phyloP scores from a whole-genome alignment of 2,329 filamentous ascomycete species.

The Venturia aucupariae region DNA sequence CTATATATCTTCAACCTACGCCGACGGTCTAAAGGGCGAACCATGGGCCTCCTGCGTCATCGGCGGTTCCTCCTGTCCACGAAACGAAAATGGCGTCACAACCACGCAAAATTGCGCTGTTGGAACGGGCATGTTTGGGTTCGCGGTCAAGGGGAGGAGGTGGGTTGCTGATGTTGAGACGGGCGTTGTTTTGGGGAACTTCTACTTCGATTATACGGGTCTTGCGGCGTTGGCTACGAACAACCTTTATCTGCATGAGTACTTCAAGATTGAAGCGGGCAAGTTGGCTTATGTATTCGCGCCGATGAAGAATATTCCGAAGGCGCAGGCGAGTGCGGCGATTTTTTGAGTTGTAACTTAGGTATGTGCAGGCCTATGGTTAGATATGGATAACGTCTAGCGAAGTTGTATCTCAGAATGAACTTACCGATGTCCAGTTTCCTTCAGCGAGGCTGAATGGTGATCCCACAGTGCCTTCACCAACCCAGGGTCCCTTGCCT shows the following conservation, averaged over 20 bases:
- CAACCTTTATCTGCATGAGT: constrained; percentile 6
- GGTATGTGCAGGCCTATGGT: too few species aligned
- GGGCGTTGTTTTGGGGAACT: constrained; percentile 12
- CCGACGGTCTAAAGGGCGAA: constrained; percentile 8
- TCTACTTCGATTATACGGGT: constrained; percentile 14
- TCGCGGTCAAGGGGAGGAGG: neutral
- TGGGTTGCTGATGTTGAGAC: constrained; percentile 14
- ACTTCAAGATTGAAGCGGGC: constrained; percentile 9
- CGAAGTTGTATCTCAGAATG: too few species aligned
- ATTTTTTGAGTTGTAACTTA: neutral
- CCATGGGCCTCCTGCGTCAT: constrained; percentile 11
- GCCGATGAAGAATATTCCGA: constrained; percentile 8
- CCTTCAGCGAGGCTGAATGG: too few species aligned
- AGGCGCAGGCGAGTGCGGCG: neutral
- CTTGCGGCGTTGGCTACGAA: neutral
- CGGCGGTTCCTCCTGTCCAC: constrained; percentile 9
- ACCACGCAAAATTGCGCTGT: constrained; percentile 11
- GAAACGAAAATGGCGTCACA: constrained; percentile 13
- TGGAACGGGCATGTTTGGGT: constrained; percentile 13
- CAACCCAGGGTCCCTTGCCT: too few species aligned
- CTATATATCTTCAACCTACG: constrained; percentile 8
- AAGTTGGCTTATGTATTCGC: constrained; percentile 7
- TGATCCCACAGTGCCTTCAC: too few species aligned
- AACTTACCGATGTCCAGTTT: too few species aligned
- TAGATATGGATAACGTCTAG: too few species aligned